Base-by-base conservation (phyloP, 192 early-diverging fungal species). In the Diversispora epigaea region DNA sequence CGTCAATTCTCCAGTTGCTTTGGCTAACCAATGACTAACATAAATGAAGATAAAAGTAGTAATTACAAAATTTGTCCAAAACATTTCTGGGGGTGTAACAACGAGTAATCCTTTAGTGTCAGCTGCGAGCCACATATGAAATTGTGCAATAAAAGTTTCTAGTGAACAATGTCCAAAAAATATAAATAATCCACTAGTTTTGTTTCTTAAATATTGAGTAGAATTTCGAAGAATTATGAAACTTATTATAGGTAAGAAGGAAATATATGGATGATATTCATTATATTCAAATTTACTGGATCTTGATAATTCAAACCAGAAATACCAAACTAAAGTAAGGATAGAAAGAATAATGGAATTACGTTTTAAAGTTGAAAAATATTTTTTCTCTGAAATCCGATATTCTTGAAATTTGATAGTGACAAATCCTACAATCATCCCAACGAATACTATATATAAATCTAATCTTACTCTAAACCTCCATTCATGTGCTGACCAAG, bases 71-170 rank as follows among this genome's bases (percentile, higher is more conserved):
- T 15, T 11, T 52, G 17, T 21, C 6, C n/a, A 25, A 25, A 58
- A n/a, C n/a, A 25, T 22, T 58, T 22, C 19, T 58, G 56, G 19
- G n/a, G 56, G 25, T n/a, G 25, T 6, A 7, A 90, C 71, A 22
- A 88, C 84, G n/a, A 92, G 76, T 12, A 92, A 55, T n/a, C 85
- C 92, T 68, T 90, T 89, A 39, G 90, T 93, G 55, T 93, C 92
- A 3, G 85, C 87, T 1, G 87, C 92, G 54, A 93, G 77, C 85
- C 90, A 93, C 68, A 92, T 80, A 69, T 93, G 92, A 76, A 90
- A 91, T 81, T 93, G 91, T 8, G 90, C 87, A 77, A 93, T 88
- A 70, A 92, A 93, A 32, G 88, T 90, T 77, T 93, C 92, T 10
- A 93, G 77, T 7, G 88, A 90, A 70, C 86, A 87, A 39, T 81